Base-by-base conservation (phyloP, 768 basidiomycete species). In the Naganishia friedmannii region DNA sequence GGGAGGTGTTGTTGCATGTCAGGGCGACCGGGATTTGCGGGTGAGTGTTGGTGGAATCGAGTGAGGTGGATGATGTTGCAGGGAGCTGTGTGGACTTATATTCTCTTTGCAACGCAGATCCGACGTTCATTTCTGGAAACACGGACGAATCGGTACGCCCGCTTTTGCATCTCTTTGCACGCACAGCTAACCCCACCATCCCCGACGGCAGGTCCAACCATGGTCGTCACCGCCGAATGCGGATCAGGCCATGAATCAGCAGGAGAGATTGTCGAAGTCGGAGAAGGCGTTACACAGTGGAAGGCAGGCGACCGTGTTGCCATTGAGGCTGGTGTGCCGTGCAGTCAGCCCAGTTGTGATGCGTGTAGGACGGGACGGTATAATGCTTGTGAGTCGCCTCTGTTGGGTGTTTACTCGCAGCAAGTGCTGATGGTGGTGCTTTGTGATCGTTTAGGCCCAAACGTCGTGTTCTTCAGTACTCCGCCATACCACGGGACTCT, bases 11-110 rank as follows among this genome's bases (percentile, higher is more conserved):
- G 28, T 76, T 83, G n/a, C 78, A 80, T 63, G 79, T 83, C 28
- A 70, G 77, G 39, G 81, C 82, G 15, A 82, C 80, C 4, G 83
- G 83, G 28, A 83, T 83, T 53, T 83, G 83, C 68, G 82, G 82
- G 75, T 79, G 70, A 74, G 80, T 75, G 7, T 10, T 42, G 34
- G n/a, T n/a, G n/a, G n/a, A n/a, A 42, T 2, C 2, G 42, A 29
- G 17, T 53, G n/a, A 58, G 3, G 32, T 12, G 23, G 32, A 3
- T 32, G 4, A 15, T 23, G 10, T 10, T 21, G 28, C 1, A 15
- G n/a, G 15, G 17, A 28, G 55, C 5, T 15, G 7, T n/a, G 53
- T n/a, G 26, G n/a, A 10, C 31, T n/a, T 10, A 53, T 42, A 13
- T 13, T 42, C 19, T 9, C 13, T 3, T 10, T 32, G 34, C 34